These are phyloP conservation scores for Fusarium dlaminii DNA, from an alignment of 2,329 filamentous ascomycete genomes.

Conservation along the genomic window DNA sequence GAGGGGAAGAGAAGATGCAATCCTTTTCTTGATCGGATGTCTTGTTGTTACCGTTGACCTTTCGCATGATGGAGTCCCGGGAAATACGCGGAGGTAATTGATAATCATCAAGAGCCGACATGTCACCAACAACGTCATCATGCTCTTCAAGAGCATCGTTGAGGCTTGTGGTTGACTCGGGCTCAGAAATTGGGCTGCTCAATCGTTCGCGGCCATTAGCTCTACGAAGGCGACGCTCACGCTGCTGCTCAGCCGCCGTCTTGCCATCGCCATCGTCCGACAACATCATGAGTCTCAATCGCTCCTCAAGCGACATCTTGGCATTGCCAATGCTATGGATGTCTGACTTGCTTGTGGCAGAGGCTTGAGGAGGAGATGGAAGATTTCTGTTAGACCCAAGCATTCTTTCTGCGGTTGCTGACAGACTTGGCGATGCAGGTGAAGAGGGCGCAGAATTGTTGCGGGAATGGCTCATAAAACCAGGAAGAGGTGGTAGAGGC, in stretches of 20 bases:
- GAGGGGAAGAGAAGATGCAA: slow-evolving; percentile 71
- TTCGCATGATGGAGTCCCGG: slow-evolving; percentile 89
- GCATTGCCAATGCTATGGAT: slow-evolving; percentile 78
- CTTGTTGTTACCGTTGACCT: slow-evolving; percentile 76
- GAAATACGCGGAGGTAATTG: slow-evolving; percentile 83
- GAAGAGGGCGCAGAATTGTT: slow-evolving; percentile 57
- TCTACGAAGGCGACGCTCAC: slow-evolving; percentile 74
- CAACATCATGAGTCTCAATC: slow-evolving; percentile 88
- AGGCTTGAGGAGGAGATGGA: slow-evolving; percentile 76
- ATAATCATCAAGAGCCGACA: slow-evolving; percentile 69
- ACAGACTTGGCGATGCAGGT: slow-evolving; percentile 70
- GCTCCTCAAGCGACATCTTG: slow-evolving; percentile 86
- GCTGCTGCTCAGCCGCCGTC: slow-evolving; percentile 70
- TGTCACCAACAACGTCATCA: slow-evolving; percentile 68
- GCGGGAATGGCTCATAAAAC: slow-evolving; percentile 53
- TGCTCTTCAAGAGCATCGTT: slow-evolving; percentile 60
- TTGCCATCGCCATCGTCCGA: slow-evolving; percentile 70
- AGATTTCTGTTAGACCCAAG: slow-evolving; percentile 73
- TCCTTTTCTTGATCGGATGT: slow-evolving; percentile 67
- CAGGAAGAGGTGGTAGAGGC: slow-evolving; percentile 87
- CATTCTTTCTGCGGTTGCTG: slow-evolving; percentile 77
- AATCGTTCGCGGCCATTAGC: slow-evolving; percentile 63
- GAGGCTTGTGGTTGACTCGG: slow-evolving; percentile 46
- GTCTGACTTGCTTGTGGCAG: slow-evolving; percentile 75
- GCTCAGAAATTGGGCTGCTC: slow-evolving; percentile 55